Base-by-base conservation (phyloP, 495 filamentous ascomycete genomes). In the Penicillium alfredii region DNA sequence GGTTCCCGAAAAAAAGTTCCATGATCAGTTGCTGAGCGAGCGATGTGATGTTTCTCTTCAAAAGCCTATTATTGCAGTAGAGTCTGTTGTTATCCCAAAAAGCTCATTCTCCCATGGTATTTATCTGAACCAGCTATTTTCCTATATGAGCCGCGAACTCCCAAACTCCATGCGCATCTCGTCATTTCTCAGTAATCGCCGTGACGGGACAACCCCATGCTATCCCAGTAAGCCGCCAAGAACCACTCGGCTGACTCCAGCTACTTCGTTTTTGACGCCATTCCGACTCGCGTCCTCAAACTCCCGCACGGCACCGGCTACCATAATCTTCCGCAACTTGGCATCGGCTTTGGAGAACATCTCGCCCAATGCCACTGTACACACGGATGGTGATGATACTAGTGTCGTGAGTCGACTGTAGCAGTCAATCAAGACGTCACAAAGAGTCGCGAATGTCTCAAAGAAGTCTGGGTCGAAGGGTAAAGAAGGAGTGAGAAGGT, bases 391-490 rank as follows among this genome's bases (percentile, higher is more conserved):
- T 1, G 74, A 73, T 17, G 77, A 67, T 25, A 97, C 67, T 31
- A 97, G 67, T 13, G 61, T 65, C 51, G 90, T 65, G 13, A 97
- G 76, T 20, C 80, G 73, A 31, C 79, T 78, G 61, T 99, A 99
- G 49, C 79, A 85, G 49, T 97, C 92, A 45, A 95, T 93, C 39
- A 99, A 63, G 2, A 93, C 85, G 58, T 99, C 93, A 63, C 92
- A 97, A 15, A 99, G 69, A 6, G 92, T 96, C n/a, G 88, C 83
- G 60, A 97, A 97, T 0, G 87, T 93, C 63, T 94, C 87, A 58
- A 88, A 93, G 53, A 94, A 99, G 60, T 99, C 92, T 7, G 90
- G 90, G 32, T 97, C 92, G 52, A 99, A 99, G 0, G 92, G 92
- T 33, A 97, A 66, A n/a, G 80, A 81, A 0, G 93, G 93, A 4